Conservation (phyloP, 768 basidiomycete species). For the Hygrophoropsis aurantiaca region DNA sequence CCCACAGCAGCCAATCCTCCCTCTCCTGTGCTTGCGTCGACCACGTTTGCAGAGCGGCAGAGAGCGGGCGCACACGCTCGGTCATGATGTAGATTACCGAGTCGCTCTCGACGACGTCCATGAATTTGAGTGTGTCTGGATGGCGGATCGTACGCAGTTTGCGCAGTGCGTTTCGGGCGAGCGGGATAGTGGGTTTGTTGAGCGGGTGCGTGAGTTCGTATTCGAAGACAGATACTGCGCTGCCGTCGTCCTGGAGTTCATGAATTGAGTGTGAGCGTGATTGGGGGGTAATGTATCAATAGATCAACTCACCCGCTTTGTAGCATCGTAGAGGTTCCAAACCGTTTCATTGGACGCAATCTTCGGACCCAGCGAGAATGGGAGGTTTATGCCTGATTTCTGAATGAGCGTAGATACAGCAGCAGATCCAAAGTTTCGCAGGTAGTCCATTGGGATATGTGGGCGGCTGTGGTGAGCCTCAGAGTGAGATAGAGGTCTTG, state of each 20-base stretch:
- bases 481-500: too few species aligned
- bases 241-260: conserved; percentile 76
- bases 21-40: conserved; percentile 60
- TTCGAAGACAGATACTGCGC: conserved; percentile 85
- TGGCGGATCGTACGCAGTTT: conserved; percentile 91
- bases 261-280: conserved; percentile 12
- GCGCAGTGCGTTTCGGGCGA: conserved; percentile 87
- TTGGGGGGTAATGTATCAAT: conserved; percentile 7
- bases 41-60: conserved; percentile 60
- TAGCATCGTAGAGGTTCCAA: conserved; percentile 86
- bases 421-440: conserved; percentile 78
- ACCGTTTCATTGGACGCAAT: conserved; percentile 68
- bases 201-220: conserved; percentile 72
- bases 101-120: conserved; percentile 92
- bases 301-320: conserved; percentile 67
- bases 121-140: conserved; percentile 93
- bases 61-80: conserved; percentile 83
- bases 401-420: conserved; percentile 90
- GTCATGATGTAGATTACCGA: conserved; percentile 89
- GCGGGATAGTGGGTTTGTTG: conserved; percentile 59
- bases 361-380: conserved; percentile 80
- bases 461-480: too few species aligned
- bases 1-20: conserved; percentile 94
- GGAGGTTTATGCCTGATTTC: conserved; percentile 88
- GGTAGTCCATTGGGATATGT: conserved; percentile 64